phyloP scores from a whole-genome alignment of 805 yeast genomes.

The Ogataea neopini region DNA sequence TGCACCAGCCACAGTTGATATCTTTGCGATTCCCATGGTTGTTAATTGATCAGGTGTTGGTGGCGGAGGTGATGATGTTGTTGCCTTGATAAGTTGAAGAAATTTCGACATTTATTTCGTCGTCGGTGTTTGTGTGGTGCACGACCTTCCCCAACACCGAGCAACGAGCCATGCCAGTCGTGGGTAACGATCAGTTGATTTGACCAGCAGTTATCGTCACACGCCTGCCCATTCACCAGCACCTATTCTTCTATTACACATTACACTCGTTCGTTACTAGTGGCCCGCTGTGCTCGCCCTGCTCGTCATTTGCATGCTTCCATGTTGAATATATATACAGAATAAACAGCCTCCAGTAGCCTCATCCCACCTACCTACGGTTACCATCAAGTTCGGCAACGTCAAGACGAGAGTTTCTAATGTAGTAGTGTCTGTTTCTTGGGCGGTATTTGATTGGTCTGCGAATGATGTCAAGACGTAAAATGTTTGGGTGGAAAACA shows the following conservation, averaged over 20 bases:
- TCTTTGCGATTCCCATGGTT: neutral
- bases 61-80: too few species aligned
- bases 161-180: too few species aligned
- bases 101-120: too few species aligned
- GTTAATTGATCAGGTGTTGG: too few species aligned
- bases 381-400: conserved; percentile 65
- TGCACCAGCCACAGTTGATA: neutral
- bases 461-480: conserved; percentile 73
- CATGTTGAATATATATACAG: conserved; percentile 7
- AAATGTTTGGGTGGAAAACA: conserved; percentile 74
- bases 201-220: too few species aligned
- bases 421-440: conserved; percentile 87
- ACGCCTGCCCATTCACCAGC: too few species aligned
- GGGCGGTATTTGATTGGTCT: conserved; percentile 71
- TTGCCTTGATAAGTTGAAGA: too few species aligned
- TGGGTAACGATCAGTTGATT: too few species aligned
- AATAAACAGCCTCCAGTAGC: neutral
- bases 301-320: neutral
- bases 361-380: conserved; percentile 15
- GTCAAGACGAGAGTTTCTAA: conserved; percentile 76
- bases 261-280: neutral
- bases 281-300: too few species aligned
- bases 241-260: too few species aligned
- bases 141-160: too few species aligned
- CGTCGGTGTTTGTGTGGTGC: too few species aligned